Base-by-base conservation (phyloP, 2,329 filamentous ascomycete genomes). In the Penicillium freii region DNA sequence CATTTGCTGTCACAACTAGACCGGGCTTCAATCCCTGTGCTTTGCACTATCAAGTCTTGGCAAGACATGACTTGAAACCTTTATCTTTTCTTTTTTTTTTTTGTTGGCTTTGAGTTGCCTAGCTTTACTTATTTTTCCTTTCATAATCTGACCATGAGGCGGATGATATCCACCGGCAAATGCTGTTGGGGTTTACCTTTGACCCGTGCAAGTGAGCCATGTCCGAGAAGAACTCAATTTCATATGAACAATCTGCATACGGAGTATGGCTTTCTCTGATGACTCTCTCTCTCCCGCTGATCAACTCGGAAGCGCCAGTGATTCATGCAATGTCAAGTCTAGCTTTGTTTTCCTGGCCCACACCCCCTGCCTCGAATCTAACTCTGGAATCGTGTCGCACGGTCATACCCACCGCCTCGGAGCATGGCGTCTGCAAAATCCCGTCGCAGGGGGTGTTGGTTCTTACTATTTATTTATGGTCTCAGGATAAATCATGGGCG, bases 371-470 rank as follows among this genome's bases (percentile, higher is more conserved):
- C 52, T 54, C 45, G 52, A 50, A 36, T 40, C 36, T 43, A 50
- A 50, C 50, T 46, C 51, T 51, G 31, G 42, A 45, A 56, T 53
- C 36, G 10, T 46, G 54, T 53, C 36, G 49, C 54, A 56, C 54
- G 49, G 54, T 56, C 49, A 53, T 56, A 56, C 54, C 54, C 54
- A 53, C 53, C 51, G 38, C 45, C 23, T 45, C 54, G 43, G 36
- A 46, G 49, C 54, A 56, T 56, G 54, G 54, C 40, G 49, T 47
- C 54, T 62, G 59, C 54, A 47, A 43, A 55, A 25, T 49, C 46
- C 51, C 56, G 56, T 47, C 43, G 49, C 54, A 56, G 49, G 54
- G 53, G 47, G 29, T 19, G n/a, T 33, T 25, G 31, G 15, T 34
- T 27, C 39, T 48, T 29, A 31, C 40, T 46, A 52, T 44, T 56